Evolutionary conservation across 257 asterid species (phyloP).

Genomic region (Jacaranda copaia): DNA sequence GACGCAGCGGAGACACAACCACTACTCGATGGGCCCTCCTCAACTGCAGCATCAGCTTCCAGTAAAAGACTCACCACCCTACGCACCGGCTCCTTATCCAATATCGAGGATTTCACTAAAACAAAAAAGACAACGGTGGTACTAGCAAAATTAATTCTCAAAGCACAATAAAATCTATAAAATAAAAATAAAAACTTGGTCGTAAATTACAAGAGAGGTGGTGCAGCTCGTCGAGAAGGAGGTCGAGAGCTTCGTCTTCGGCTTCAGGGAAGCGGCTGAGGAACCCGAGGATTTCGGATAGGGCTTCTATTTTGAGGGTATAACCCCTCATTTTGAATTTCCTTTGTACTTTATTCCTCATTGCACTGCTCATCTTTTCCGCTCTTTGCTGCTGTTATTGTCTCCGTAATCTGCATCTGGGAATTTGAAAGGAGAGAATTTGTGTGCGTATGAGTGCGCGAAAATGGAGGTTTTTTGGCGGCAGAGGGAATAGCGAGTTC

Average conservation of each 20-base stretch:
- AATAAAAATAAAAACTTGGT: neutral
- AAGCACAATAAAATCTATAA: neutral
- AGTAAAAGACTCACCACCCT: conserved; percentile 61
- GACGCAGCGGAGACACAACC: conserved; percentile 50
- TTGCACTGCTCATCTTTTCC: conserved; percentile 49
- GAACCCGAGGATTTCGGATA: conserved; percentile 71
- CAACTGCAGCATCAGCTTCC: conserved; percentile 70
- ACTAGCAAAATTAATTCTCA: neutral
- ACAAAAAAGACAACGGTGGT: neutral
- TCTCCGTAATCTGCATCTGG: conserved; percentile 2
- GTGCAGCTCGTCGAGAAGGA: conserved; percentile 84
- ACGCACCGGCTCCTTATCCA: conserved; percentile 80
- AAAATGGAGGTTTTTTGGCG: conserved; percentile 28
- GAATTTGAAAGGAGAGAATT: neutral
- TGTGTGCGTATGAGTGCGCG: conserved; percentile 11
- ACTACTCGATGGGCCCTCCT: conserved; percentile 56
- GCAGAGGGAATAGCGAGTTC: conserved; percentile 8
- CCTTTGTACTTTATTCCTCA: conserved; percentile 82
- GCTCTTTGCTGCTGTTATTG: conserved; percentile 12
- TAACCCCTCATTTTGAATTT: conserved; percentile 94
- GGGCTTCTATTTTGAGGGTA: conserved; percentile 81
- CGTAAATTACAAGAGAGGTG: conserved; percentile 52
- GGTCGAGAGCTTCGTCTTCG: conserved; percentile 72
- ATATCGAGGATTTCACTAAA: conserved; percentile 81
- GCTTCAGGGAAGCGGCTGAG: conserved; percentile 65